Conservation (phyloP, 768 basidiomycete genomes). For the Lactarius quietus region DNA sequence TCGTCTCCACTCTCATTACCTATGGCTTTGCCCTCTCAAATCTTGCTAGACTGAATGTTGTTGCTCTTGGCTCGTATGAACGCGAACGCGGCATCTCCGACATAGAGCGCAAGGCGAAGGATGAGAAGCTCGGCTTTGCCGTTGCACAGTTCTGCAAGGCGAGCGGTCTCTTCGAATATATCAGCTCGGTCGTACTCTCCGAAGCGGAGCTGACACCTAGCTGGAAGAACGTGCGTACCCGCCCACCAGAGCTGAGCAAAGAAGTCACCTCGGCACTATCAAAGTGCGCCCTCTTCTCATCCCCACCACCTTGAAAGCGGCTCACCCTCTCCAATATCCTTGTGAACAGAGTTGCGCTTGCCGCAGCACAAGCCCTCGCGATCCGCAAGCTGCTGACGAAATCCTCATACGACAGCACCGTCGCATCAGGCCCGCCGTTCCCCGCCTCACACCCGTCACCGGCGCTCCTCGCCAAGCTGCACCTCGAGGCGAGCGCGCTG, state of each 20-base stretch:
- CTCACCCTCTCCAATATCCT: background rate
- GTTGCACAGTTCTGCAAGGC: slow-evolving; percentile 81
- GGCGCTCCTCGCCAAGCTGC: slow-evolving; percentile 84
- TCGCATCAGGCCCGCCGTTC: slow-evolving; percentile 88
- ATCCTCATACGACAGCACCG: slow-evolving; percentile 70
- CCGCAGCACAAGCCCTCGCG: slow-evolving; percentile 88
- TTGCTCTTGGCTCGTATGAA: slow-evolving; percentile 79
- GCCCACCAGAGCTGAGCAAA: slow-evolving; percentile 72
- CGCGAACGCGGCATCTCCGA: slow-evolving; percentile 69
- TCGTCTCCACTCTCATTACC: slow-evolving; percentile 75
- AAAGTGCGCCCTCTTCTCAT: slow-evolving; percentile 54
- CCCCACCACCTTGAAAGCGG: background rate
- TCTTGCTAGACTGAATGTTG: slow-evolving; percentile 64
- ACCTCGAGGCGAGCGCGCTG: slow-evolving; percentile 77
- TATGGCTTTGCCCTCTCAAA: slow-evolving; percentile 85
- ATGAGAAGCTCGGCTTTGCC: slow-evolving; percentile 79
- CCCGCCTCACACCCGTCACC: slow-evolving; percentile 92
- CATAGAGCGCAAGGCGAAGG: slow-evolving; percentile 72
- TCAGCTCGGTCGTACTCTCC: slow-evolving; percentile 64
- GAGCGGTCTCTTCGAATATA: slow-evolving; percentile 72
- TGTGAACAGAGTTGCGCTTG: slow-evolving; percentile 67
- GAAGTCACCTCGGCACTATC: slow-evolving; percentile 78
- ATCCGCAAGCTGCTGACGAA: slow-evolving; percentile 89
- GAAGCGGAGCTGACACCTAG: slow-evolving; percentile 52
- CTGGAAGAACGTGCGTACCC: slow-evolving; percentile 36